Evolutionary conservation across 768 basidiomycete genomes (phyloP).

Genomic region (Naematelia encephala): DNA sequence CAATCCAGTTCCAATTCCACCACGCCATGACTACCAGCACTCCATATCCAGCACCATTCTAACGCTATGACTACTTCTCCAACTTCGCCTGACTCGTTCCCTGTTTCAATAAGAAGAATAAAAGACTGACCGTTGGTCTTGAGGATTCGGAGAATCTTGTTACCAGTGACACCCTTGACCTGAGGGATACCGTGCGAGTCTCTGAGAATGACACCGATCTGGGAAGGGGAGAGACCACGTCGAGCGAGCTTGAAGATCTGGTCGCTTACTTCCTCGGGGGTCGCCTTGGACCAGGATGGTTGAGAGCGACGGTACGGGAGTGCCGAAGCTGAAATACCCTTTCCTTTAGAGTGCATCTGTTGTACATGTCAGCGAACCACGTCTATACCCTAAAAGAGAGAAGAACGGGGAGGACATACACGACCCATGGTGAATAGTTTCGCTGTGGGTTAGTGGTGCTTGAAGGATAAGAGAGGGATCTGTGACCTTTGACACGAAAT

Average conservation of each 20-base stretch:
- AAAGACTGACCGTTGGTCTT: conserved; percentile 76
- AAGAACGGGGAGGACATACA: neutral
- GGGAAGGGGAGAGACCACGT: conserved; percentile 95
- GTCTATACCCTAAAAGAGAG: neutral
- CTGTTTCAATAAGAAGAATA: neutral
- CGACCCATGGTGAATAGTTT: neutral
- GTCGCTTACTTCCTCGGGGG: conserved; percentile 89
- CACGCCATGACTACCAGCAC: neutral
- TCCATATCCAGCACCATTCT: neutral
- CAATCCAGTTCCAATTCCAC: neutral
- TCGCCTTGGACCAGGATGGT: conserved; percentile 94
- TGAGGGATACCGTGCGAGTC: conserved; percentile 98
- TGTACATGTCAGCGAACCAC: conserved; percentile 4
- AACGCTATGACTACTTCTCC: neutral
- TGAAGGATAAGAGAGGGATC: neutral
- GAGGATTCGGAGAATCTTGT: conserved; percentile 98
- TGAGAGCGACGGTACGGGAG: conserved; percentile 95
- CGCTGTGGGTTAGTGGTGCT: neutral
- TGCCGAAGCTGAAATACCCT: conserved; percentile 99
- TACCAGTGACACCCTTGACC: conserved; percentile 96
- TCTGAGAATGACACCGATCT: conserved; percentile 96
- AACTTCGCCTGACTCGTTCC: no score
- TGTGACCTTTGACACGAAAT: no score
- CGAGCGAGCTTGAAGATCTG: conserved; percentile 96
- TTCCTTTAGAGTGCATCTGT: conserved; percentile 99